These are phyloP conservation scores for Spathaspora hagerdaliae DNA, from an alignment of 805 yeast genomes.

Conservation along the genomic window DNA sequence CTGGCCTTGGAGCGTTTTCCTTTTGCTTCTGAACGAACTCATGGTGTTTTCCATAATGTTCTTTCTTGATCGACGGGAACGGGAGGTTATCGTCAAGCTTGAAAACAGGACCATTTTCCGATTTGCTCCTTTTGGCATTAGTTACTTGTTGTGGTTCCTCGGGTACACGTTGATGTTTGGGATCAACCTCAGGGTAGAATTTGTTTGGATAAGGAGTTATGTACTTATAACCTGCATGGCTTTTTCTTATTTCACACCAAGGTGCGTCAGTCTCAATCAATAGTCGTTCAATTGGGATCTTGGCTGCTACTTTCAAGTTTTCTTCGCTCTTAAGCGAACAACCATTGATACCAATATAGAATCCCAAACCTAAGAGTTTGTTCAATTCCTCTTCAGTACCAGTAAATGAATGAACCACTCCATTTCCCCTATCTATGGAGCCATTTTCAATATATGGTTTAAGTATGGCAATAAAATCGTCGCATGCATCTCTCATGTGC, in stretches of 20 bases:
- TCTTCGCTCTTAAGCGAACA: conserved; percentile 82
- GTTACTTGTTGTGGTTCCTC: conserved; percentile 6
- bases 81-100: conserved; percentile 53
- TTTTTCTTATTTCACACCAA: conserved; percentile 91
- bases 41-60: conserved; percentile 42
- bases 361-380: conserved; percentile 51
- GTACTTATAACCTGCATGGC: conserved; percentile 69
- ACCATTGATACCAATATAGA: conserved; percentile 84
- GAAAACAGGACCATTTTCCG: conserved; percentile 14
- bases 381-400: conserved; percentile 68
- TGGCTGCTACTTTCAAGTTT: conserved; percentile 59
- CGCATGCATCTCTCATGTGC: conserved; percentile 84
- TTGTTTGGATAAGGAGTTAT: conserved; percentile 54
- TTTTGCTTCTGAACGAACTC: conserved; percentile 8
- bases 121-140: conserved; percentile 6
- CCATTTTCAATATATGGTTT: conserved; percentile 55
- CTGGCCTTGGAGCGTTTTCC: conserved; percentile 8
- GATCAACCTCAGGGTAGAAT: conserved; percentile 42
- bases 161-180: neutral
- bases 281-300: conserved; percentile 66
- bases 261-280: conserved; percentile 96
- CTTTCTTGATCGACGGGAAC: conserved; percentile 62
- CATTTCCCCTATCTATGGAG: conserved; percentile 41
- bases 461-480: conserved; percentile 67
- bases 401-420: conserved; percentile 95